A percentile compares a stretch with the other conserved stretches of the same genome.
These are phyloP conservation scores for Aspergillus kassunensis DNA, from an alignment of 495 filamentous ascomycete species.

Conservation along the genomic window DNA sequence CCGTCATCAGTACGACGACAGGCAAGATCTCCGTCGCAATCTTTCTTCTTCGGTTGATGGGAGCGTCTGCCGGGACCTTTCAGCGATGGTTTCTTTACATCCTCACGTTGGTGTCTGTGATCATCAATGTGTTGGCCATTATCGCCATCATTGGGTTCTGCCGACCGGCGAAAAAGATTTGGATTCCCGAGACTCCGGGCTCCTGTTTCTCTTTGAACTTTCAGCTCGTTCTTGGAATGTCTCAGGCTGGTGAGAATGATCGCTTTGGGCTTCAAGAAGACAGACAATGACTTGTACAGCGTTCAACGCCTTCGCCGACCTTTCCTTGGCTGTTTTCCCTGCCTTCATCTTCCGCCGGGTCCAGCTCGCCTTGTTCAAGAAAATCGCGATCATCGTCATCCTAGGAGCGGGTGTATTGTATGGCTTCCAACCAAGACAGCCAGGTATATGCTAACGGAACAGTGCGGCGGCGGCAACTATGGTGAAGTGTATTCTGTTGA, in stretches of 20 bases:
- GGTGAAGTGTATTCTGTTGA: constrained; percentile 9
- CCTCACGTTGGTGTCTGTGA: constrained; percentile 5
- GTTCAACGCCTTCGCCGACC: constrained; percentile 7
- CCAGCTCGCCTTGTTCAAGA: background rate
- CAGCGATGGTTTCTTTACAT: constrained; percentile 12
- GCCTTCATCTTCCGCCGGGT: constrained; percentile 3
- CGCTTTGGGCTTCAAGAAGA: background rate
- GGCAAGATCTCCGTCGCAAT: constrained; percentile 12
- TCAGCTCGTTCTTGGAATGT: constrained; percentile 5
- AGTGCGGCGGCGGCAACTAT: constrained; percentile 11
- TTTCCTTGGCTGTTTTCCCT: constrained; percentile 6
- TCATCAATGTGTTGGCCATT: constrained; percentile 7
- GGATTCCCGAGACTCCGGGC: constrained; percentile 2
- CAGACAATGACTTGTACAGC: background rate
- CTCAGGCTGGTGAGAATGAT: constrained; percentile 1
- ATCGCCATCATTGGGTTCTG: constrained; percentile 13
- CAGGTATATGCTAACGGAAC: background rate
- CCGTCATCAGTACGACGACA: constrained; percentile 13
- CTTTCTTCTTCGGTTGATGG: constrained; percentile 14
- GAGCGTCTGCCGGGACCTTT: background rate
- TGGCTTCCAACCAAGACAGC: background rate
- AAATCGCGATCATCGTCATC: constrained; percentile 3
- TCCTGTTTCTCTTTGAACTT: constrained; percentile 6
- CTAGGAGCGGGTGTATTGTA: constrained; percentile 10
- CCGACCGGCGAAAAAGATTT: constrained; percentile 9